Evolutionary conservation across 306 rosid genomes (phyloP), one percentile per base, ranked within the genome.

Genomic region (Trifolium fragiferum): DNA sequence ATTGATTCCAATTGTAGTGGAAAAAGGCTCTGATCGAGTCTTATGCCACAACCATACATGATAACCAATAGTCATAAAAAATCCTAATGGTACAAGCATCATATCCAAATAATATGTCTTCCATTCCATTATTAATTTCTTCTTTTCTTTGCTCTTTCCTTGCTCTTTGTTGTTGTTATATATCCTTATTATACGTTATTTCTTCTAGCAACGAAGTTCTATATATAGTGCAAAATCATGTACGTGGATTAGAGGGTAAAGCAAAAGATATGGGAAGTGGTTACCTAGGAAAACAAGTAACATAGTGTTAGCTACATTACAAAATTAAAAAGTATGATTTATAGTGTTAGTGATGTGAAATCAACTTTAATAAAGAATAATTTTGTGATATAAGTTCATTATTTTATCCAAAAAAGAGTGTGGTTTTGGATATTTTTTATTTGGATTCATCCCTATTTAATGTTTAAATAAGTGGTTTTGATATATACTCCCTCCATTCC

Each of bases 1-100:
- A 49, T 93, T 89, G 66, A 85, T 90, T 44, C 98, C 97, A 40
- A 90, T 78, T 43, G 85, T 80, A 69, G 98, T 93, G 5, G 83
- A 80, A 70, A 79, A 82, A 1, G 98, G 95, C 1, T 86, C 70
- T 19, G 76, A 89, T 4, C 93, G 81, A 76, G 82, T 87, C 60
- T 83, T 90, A 32, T 87, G 87, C 98, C 97, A 93, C 21, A 93
- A 76, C 93, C 91, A 90, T 38, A 77, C 44, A 83, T 93, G 89
- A 81, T 93, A 93, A 68, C 57, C 73, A 68, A 72, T 21, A 15
- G 57, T 80, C 8, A 89, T 68, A 7, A 93, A 19, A 41, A 87
- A 77, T 47, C 86, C 98, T 55, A 93, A 68, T 2, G 98, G 98
- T 2, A 93, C 96, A 12, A 89, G 75, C 3, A 89, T 76, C 49